Conservation (phyloP, 1,139 yeast species). For the Saccharomyces hybrid region DNA sequence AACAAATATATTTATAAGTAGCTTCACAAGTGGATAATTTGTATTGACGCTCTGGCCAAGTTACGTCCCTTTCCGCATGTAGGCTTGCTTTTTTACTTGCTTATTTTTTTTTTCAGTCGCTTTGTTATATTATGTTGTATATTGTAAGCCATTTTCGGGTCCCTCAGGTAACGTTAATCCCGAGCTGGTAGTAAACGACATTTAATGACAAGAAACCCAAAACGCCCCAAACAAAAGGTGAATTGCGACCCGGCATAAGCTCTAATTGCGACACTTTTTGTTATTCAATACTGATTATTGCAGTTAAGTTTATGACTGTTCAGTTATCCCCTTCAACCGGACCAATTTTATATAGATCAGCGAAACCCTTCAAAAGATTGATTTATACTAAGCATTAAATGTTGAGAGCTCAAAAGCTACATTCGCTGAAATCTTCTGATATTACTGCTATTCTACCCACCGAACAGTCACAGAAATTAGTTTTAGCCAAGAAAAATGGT, state of each 20-base stretch:
- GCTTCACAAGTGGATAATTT: too few species aligned
- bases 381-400: conserved; percentile 5
- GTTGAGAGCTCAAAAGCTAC: conserved; percentile 17
- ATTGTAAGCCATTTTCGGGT: background rate
- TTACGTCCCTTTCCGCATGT: too few species aligned
- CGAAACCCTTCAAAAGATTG: background rate
- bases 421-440: conserved; percentile 15
- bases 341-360: background rate
- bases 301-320: background rate
- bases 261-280: background rate
- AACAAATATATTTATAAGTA: too few species aligned
- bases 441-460: conserved; percentile 21
- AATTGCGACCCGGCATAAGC: background rate
- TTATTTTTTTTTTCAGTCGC: too few species aligned
- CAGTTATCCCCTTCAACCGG: background rate
- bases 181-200: background rate
- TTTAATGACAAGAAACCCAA: background rate
- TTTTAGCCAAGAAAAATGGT: conserved; percentile 23
- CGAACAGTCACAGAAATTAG: conserved; percentile 20
- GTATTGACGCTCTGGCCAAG: too few species aligned
- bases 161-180: background rate
- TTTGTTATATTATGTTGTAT: background rate
- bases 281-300: background rate
- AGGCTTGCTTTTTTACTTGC: background rate
- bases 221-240: background rate